Percentiles rank a stretch among this genome's conserved stretches.
These are phyloP conservation scores for Hanseniaspora nectarophila DNA, from an alignment of 805 yeast species.

Conservation along the genomic window DNA sequence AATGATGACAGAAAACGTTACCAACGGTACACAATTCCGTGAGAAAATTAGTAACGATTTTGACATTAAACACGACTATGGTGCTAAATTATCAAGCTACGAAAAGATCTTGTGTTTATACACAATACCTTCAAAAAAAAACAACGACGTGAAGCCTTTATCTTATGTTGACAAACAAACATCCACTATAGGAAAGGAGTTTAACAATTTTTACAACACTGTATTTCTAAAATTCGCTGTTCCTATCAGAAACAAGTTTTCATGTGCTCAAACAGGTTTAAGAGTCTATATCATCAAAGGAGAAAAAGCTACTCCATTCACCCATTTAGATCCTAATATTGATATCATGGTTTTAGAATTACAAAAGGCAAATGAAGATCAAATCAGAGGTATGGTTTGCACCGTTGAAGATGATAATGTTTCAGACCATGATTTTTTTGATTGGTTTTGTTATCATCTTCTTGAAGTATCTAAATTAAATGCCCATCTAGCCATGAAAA, in stretches of 20 bases:
- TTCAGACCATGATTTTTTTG: slow-evolving; percentile 20
- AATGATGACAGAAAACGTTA: background rate
- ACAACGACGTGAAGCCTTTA: slow-evolving; percentile 18
- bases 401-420: slow-evolving; percentile 25
- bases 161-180: slow-evolving; percentile 28
- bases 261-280: background rate
- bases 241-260: background rate
- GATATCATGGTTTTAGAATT: slow-evolving; percentile 29
- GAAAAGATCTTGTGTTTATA: slow-evolving; percentile 32
- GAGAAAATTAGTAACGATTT: slow-evolving; percentile 16
- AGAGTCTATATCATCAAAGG: slow-evolving; percentile 11
- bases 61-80: slow-evolving; percentile 19
- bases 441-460: slow-evolving; percentile 32
- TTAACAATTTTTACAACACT: slow-evolving; percentile 21
- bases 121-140: slow-evolving; percentile 18
- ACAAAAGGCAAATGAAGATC: slow-evolving; percentile 23
- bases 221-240: slow-evolving; percentile 5
- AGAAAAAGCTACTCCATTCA: slow-evolving; percentile 5
- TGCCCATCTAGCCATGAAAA: slow-evolving; percentile 2
- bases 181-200: slow-evolving; percentile 24
- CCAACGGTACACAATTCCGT: background rate
- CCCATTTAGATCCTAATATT: slow-evolving; percentile 18
- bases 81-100: slow-evolving; percentile 28
- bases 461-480: slow-evolving; percentile 29
- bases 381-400: slow-evolving; percentile 32